phyloP scores from a whole-genome alignment of 495 filamentous ascomycete species.

The Opeltia flavorubescens region DNA sequence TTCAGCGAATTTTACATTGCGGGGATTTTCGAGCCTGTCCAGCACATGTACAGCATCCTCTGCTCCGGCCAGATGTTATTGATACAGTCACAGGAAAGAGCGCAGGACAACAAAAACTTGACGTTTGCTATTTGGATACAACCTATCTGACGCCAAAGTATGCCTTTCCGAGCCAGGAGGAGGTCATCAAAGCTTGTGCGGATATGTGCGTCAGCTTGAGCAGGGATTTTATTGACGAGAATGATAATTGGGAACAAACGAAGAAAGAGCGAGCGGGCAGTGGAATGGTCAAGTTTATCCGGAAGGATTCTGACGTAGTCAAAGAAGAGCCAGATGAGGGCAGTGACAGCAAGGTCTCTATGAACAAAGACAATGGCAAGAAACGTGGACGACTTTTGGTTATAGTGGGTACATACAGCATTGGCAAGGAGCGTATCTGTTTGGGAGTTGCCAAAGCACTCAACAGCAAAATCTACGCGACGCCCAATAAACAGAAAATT shows the following conservation, averaged over 20 bases:
- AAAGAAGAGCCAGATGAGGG: slow-evolving; percentile 21
- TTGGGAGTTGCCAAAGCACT: slow-evolving; percentile 80
- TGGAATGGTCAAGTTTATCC: slow-evolving; percentile 52
- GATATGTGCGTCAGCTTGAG: slow-evolving; percentile 70
- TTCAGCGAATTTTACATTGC: slow-evolving; percentile 79
- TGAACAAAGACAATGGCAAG: slow-evolving; percentile 11
- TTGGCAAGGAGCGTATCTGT: slow-evolving; percentile 95
- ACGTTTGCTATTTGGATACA: slow-evolving; percentile 92
- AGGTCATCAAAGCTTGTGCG: slow-evolving; percentile 75
- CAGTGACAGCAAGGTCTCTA: slow-evolving; percentile 14
- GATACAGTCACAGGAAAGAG: slow-evolving; percentile 51
- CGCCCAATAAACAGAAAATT: slow-evolving; percentile 67
- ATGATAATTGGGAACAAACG: slow-evolving; percentile 34
- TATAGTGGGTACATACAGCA: slow-evolving; percentile 91
- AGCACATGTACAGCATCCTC: slow-evolving; percentile 71
- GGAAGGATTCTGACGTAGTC: slow-evolving; percentile 23
- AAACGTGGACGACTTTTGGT: slow-evolving; percentile 61
- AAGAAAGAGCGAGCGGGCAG: slow-evolving; percentile 34
- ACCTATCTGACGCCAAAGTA: slow-evolving; percentile 95
- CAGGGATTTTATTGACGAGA: slow-evolving; percentile 38
- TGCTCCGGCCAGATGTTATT: slow-evolving; percentile 58
- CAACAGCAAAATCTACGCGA: slow-evolving; percentile 79
- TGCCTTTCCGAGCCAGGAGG: slow-evolving; percentile 76
- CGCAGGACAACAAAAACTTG: slow-evolving; percentile 67
- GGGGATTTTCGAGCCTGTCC: slow-evolving; percentile 89